Evolutionary conservation across 129 eudicot genomes (phyloP).

Genomic region (Gnaphalium uliginosum): DNA sequence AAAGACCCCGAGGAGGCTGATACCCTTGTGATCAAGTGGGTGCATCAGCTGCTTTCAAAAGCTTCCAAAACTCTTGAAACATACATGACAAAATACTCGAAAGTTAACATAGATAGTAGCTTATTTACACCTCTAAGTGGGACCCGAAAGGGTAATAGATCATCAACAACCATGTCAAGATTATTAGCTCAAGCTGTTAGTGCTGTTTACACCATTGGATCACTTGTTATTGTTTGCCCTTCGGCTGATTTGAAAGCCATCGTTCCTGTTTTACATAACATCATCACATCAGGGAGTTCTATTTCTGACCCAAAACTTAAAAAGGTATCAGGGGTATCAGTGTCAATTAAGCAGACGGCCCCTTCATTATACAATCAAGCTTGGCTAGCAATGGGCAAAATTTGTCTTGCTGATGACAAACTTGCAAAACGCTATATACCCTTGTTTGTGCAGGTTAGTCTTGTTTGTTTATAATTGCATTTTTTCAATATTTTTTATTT

Average conservation of each 20-base stretch:
- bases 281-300: slow-evolving; percentile 68
- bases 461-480: slow-evolving; percentile 1
- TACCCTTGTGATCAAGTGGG: slow-evolving; percentile 68
- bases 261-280: slow-evolving; percentile 63
- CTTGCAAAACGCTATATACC: slow-evolving; percentile 95
- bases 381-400: slow-evolving; percentile 92
- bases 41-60: slow-evolving; percentile 62
- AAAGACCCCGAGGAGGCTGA: slow-evolving; percentile 68
- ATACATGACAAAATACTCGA: slow-evolving; percentile 54
- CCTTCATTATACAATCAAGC: slow-evolving; percentile 89
- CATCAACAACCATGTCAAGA: slow-evolving; percentile 43
- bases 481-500: background rate
- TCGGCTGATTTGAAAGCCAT: slow-evolving; percentile 52
- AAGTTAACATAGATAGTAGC: slow-evolving; percentile 41
- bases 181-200: slow-evolving; percentile 46
- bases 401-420: slow-evolving; percentile 96
- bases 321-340: slow-evolving; percentile 34
- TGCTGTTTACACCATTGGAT: slow-evolving; percentile 89
- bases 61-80: slow-evolving; percentile 59
- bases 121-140: slow-evolving; percentile 60
- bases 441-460: slow-evolving; percentile 83
- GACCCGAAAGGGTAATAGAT: slow-evolving; percentile 38
- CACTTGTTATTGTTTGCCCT: slow-evolving; percentile 80
- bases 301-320: slow-evolving; percentile 51
- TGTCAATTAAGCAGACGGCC: slow-evolving; percentile 60